Evolutionary conservation across 495 filamentous ascomycete species (phyloP).

Genomic region (Oidiodendron maius): DNA sequence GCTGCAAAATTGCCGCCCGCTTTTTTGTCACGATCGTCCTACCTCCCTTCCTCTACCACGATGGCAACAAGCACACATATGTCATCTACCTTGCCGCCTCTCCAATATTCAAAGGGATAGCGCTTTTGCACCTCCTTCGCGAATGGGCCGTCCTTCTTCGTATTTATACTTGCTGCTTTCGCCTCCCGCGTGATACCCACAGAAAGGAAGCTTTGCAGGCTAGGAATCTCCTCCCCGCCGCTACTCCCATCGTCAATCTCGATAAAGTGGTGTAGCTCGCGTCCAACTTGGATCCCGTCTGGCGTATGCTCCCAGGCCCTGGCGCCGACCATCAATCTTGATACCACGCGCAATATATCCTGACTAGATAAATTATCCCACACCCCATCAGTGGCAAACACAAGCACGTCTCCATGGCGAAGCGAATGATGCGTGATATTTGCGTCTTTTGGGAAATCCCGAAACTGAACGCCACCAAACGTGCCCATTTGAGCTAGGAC

Average conservation of each 20-base stretch:
- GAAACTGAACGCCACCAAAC: constrained; percentile 75
- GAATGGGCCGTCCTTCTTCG: constrained; percentile 81
- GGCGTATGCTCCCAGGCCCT: constrained; percentile 66
- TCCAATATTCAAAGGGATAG: constrained; percentile 76
- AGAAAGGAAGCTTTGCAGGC: constrained; percentile 75
- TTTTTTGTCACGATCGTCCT: no score
- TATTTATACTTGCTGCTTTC: constrained; percentile 74
- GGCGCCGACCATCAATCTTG: constrained; percentile 60
- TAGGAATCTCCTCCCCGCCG: constrained; percentile 22
- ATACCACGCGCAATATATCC: constrained; percentile 76
- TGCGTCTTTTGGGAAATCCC: constrained; percentile 82
- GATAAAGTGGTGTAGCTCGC: constrained; percentile 33
- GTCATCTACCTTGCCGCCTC: constrained; percentile 87
- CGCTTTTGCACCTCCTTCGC: constrained; percentile 85
- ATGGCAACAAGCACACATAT: constrained; percentile 76
- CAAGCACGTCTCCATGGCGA: constrained; percentile 82
- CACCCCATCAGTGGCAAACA: constrained; percentile 91
- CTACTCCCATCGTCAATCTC: constrained; percentile 28
- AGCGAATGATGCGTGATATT: constrained; percentile 66
- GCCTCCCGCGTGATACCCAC: constrained; percentile 71
- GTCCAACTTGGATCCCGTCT: constrained; percentile 51
- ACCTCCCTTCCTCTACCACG: constrained; percentile 48
- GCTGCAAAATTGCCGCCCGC: no score
- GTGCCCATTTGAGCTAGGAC: constrained; percentile 68
- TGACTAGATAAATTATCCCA: constrained; percentile 95